Percentiles rank a stretch among this genome's conserved stretches.
phyloP scores from a whole-genome alignment of 225 moss, liverwort and hornwort genomes.

The Polytrichum formosum region DNA sequence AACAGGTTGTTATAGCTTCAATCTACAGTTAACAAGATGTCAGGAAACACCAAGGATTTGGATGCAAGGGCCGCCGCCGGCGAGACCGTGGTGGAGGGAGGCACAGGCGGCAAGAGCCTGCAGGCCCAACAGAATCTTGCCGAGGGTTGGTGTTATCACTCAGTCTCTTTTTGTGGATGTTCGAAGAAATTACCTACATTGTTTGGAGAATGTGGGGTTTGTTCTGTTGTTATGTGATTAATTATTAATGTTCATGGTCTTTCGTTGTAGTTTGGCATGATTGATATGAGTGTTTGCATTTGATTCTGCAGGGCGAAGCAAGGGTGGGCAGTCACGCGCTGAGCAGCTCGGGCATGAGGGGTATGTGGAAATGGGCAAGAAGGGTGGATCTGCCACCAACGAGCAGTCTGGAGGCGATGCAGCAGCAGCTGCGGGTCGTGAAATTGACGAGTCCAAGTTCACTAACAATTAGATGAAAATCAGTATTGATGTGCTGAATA shows the following conservation, averaged over 20 bases:
- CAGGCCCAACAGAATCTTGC: constrained; percentile 46
- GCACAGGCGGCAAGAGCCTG: constrained; percentile 44
- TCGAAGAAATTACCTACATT: no score
- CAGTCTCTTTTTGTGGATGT: no score
- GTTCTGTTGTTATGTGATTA: no score
- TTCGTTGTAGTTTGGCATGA: no score
- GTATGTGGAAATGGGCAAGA: constrained; percentile 27
- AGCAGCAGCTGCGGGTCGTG: neutral
- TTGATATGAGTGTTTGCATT: no score
- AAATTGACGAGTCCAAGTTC: constrained; percentile 25
- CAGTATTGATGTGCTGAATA: no score
- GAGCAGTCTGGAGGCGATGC: constrained; percentile 14
- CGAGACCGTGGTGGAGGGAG: constrained; percentile 47
- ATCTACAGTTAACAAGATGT: neutral
- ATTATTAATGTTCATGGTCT: no score
- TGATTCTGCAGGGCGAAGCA: constrained; percentile 18
- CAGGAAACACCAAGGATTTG: neutral
- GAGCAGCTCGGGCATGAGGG: constrained; percentile 25
- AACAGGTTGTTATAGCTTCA: no score
- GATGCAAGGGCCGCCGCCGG: constrained; percentile 30
- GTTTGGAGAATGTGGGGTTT: no score
- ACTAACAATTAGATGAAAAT: neutral
- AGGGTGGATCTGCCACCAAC: constrained; percentile 17
- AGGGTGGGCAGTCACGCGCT: constrained; percentile 15
- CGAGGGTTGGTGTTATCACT: constrained; percentile 12